A percentile compares a stretch with the other conserved stretches of the same genome.
Evolutionary conservation across 768 basidiomycete genomes (phyloP).

Genomic region (Tubosaeta sp.): DNA sequence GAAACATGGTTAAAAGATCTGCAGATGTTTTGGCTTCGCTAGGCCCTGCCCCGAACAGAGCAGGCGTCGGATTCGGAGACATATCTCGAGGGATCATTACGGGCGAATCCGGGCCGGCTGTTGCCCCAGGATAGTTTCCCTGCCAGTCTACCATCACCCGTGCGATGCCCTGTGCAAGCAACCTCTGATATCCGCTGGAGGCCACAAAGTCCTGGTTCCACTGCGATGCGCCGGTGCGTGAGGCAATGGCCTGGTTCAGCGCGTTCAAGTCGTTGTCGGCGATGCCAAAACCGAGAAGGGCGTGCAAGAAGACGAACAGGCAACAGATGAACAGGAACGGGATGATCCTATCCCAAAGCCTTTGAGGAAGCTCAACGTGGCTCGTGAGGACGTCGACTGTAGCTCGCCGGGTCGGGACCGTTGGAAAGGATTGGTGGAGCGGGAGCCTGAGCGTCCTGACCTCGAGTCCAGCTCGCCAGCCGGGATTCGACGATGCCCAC

Average conservation of each 20-base stretch:
- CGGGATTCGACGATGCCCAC: constrained; percentile 1
- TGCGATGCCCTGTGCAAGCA: neutral
- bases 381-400: neutral
- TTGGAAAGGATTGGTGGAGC: neutral
- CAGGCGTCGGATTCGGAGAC: constrained; percentile 21
- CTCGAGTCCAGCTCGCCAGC: neutral
- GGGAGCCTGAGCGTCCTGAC: neutral
- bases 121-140: constrained; percentile 9
- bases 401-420: neutral
- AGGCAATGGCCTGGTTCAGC: neutral
- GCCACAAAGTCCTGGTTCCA: neutral
- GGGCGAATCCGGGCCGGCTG: neutral
- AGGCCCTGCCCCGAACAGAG: neutral
- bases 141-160: constrained; percentile 17
- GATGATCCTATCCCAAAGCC: constrained; percentile 20
- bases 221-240: neutral
- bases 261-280: neutral
- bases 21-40: neutral
- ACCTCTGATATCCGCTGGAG: constrained; percentile 1
- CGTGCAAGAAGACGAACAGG: constrained; percentile 22
- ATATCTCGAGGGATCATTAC: constrained; percentile 16
- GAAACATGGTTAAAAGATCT: constrained; percentile 1
- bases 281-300: constrained; percentile 22
- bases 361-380: constrained; percentile 6
- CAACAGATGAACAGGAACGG: constrained; percentile 23